Conservation (phyloP, 345 rosid genomes). For the Chamaenerion angustifolium region DNA sequence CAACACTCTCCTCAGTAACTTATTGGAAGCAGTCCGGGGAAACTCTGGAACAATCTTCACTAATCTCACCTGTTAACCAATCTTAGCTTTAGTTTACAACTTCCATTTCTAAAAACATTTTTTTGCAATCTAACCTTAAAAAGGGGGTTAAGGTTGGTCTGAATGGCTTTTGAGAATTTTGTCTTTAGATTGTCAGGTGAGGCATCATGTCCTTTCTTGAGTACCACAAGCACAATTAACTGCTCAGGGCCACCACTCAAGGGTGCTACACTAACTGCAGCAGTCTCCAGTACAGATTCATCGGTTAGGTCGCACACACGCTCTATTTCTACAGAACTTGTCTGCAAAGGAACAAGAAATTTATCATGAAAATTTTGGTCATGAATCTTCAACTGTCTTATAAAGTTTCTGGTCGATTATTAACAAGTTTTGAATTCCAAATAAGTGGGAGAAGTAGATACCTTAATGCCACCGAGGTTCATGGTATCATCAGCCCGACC, state of each 20-base stretch:
- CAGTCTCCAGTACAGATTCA: conserved; percentile 61
- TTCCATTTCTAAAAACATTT: too few species aligned
- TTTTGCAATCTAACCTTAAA: conserved; percentile 47
- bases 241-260: conserved; percentile 63
- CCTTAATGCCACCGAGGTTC: conserved; percentile 99
- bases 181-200: conserved; percentile 35
- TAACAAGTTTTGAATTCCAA: too few species aligned
- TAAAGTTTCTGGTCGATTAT: too few species aligned
- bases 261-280: conserved; percentile 53
- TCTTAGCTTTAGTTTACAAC: too few species aligned
- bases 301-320: conserved; percentile 62
- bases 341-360: conserved; percentile 21
- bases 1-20: conserved; percentile 17
- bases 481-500: conserved; percentile 97
- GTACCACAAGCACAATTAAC: conserved; percentile 42
- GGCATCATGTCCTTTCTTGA: conserved; percentile 35
- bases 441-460: conserved; percentile 1
- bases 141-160: conserved; percentile 66
- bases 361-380: too few species aligned
- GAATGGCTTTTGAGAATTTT: conserved; percentile 48
- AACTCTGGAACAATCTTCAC: conserved; percentile 57
- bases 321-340: conserved; percentile 90
- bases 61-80: conserved; percentile 39
- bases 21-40: conserved; percentile 79
- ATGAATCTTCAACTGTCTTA: too few species aligned